Evolutionary conservation across 2,329 filamentous ascomycete species (phyloP), one percentile per base, ranked within the genome.

Genomic region (Camillea tinctor): DNA sequence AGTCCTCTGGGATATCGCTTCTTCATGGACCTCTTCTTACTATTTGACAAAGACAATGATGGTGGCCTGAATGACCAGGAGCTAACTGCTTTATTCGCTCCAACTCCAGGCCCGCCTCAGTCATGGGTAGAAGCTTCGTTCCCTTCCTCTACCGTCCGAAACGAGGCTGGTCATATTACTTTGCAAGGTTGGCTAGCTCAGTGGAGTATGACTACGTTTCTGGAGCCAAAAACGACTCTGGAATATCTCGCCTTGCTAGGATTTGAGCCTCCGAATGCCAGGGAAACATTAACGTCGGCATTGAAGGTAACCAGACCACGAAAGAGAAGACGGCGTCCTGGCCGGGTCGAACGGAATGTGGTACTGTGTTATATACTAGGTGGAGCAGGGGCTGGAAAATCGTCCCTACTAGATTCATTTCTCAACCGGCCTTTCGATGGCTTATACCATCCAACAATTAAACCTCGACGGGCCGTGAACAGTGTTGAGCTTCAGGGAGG

Each of bases 171-270:
- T 0, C 87, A 98, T 73, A 93, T 99, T 63, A 99, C 95, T 1
- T 81, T 99, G 3, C 95, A 99, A 75, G 95, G 95, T 1, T 99
- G 95, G 95, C 85, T 99, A 44, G 95, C 95, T 3, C 95, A 99
- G 71, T 99, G 95, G 95, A 97, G 93, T 73, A 99, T 99, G 95
- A 99, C 95, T 0, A 99, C 95, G 0, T 99, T 98, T 70, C 87
- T 96, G 61, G 93, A 96, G 59, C 94, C 95, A 13, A 96, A 95
- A 73, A 97, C 92, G 0, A 98, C 95, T 0, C 83, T 99, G 3
- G 93, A 96, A 68, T 99, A 99, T 73, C 86, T 99, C 2, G 95
- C 95, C 2, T 97, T 97, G 72, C 87, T 99, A 1, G 95, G 95
- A 1, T 99, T 97, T 70, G 95, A 98, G 72, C 88, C 91, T 2